Base-by-base conservation (phyloP, 2,329 filamentous ascomycete species). In the Chrysoporthe cubensis region DNA sequence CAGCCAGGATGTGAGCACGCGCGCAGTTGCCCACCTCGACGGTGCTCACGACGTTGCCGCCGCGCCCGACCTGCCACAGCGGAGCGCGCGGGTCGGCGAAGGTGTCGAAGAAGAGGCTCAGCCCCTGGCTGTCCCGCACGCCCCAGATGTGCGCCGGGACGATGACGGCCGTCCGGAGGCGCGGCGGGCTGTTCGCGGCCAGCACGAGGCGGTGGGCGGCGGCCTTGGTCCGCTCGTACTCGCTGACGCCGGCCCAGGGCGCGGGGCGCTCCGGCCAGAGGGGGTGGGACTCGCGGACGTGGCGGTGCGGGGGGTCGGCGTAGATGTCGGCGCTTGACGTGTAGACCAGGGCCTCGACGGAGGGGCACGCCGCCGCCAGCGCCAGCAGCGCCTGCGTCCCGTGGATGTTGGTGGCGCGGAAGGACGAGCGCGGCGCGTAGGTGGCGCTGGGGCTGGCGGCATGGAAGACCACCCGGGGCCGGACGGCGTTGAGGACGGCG, bases 131-230 rank as follows among this genome's bases (percentile, higher is more conserved):
- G 43, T 75, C 72, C 2, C 76, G 72, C 61, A 78, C 75, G 18
- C 79, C 79, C 64, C 80, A 80, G 0, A 77, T 73, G 66, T 75
- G 73, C 0, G 73, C 75, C 0, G 76, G 71, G 0, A 77, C 72
- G 1, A 81, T 54, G 1, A 62, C 62, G 0, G 69, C 71, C 0
- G 78, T 78, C 7, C 71, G 69, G 3, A 80, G 69, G 2, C 52
- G 64, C 0, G n/a, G 40, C 40, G 70, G 54, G 0, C 71, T n/a
- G 64, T 79, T 78, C 13, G 77, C 74, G 1, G 68, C 69, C 1
- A 72, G 73, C 1, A 79, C 78, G 2, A 76, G 56, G 0, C 64
- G 9, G 59, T 80, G 77, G 0, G 75, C 78, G 1, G 74, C 71
- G 1, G 76, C 74, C 67, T 80, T 80, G 26, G 77, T 77, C 11